phyloP scores from a whole-genome alignment of 441 rosid genomes.

The Arabidopsis lyrata region DNA sequence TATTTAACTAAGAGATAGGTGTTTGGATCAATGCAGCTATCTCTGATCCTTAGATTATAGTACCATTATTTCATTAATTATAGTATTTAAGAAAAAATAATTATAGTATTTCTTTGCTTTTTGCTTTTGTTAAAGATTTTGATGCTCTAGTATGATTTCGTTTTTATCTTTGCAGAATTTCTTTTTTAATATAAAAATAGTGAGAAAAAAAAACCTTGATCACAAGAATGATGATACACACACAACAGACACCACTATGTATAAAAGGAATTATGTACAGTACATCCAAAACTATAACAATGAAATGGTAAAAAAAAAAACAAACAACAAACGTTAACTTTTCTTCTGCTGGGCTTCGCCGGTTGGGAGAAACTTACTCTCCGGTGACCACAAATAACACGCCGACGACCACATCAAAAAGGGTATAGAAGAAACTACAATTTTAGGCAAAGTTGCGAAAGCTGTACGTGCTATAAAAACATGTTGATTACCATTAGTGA shows the following conservation, averaged over 20 bases:
- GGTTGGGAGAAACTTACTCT: slow-evolving; percentile 39
- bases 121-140: neutral
- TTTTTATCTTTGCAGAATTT: neutral
- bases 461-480: slow-evolving; percentile 54
- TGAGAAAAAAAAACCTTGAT: neutral
- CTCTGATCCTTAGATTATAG: neutral
- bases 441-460: neutral
- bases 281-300: slow-evolving; percentile 39
- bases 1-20: neutral
- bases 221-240: slow-evolving; percentile 16
- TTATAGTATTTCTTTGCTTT: neutral
- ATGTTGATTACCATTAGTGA: slow-evolving; percentile 47
- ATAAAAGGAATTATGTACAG: slow-evolving; percentile 38
- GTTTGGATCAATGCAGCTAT: neutral
- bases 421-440: slow-evolving; percentile 32
- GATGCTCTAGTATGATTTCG: neutral
- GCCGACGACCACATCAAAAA: slow-evolving; percentile 32
- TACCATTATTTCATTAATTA: neutral
- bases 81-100: neutral
- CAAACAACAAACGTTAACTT: slow-evolving; percentile 33
- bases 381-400: slow-evolving; percentile 40
- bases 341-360: slow-evolving; percentile 32
- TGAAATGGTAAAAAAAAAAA: neutral
- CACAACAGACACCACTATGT: slow-evolving; percentile 11
- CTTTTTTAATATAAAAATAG: neutral